Evolutionary conservation across 2,329 filamentous ascomycete species (phyloP), one percentile per base, ranked within the genome.

Genomic region (Reticulascus tulasneorum): DNA sequence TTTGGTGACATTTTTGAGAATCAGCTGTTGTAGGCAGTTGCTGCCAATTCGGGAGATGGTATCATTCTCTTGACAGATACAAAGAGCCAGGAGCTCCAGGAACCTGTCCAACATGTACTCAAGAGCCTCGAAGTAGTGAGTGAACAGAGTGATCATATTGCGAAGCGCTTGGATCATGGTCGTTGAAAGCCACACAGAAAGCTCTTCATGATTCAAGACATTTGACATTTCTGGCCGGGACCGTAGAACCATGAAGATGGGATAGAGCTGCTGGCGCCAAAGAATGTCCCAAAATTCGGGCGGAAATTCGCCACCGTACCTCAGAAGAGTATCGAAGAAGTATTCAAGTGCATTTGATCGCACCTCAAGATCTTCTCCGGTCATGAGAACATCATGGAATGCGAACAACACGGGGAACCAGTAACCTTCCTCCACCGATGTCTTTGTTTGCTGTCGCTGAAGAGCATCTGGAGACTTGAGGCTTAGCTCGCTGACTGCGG

Each of bases 41-140:
- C 91, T 97, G 34, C 93, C 93, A 51, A 99, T 99, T 17, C 94
- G 79, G 4, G 93, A 94, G 47, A 98, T 91, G 0, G 94, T 99
- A 54, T 99, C 93, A 52, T 98, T 98, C 58, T 99, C 93, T 60
- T 99, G 93, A 58, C 91, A 97, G 45, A 99, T 98, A 57, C 93
- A 99, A 9, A 98, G 76, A 4, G 88, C 90, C 9, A 99, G 69
- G 15, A 99, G 77, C 59, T 97, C 91, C 23, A 99, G 66, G 60
- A 98, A 97, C n/a, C 93, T 77, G 60, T 96, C 89, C 13, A 99
- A 76, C 93, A 99, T 98, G 57, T 95, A 94, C 63, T 97, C 89
- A 9, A 99, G 69, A 0, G 89, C 82, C 40, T 94, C 87, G 47
- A 98, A 99, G 63, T 97, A 98, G 62, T 99, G 94, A 0, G 94